Conservation (phyloP, 177 flowering plant genomes). For the Vitis hybrid region DNA sequence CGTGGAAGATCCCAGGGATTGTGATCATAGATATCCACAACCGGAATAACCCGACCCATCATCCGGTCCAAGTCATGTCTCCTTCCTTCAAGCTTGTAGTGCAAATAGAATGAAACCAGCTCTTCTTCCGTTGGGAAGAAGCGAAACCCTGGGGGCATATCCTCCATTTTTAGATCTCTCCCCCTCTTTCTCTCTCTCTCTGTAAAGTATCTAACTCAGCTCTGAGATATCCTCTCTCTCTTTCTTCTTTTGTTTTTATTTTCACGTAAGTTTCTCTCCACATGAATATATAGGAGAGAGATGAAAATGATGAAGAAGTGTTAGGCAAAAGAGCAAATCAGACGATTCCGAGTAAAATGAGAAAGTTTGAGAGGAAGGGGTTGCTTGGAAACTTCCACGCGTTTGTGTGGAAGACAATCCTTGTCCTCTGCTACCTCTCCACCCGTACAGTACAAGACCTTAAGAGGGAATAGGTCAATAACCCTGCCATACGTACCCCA, state of each 20-base stretch:
- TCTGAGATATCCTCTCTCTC: not conserved
- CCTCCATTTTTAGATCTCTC: constrained; percentile 4
- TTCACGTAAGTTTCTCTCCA: too few relatives aligned
- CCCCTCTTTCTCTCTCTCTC: not conserved
- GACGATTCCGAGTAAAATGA: not conserved
- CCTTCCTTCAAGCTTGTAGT: constrained; percentile 29
- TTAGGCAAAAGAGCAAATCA: not conserved
- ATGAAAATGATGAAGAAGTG: not conserved
- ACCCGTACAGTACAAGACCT: too few relatives aligned
- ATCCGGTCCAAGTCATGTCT: constrained; percentile 12
- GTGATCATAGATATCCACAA: constrained; percentile 33
- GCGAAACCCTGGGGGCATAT: constrained; percentile 34
- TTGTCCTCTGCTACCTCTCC: not conserved
- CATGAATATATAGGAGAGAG: not conserved
- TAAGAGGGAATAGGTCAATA: too few relatives aligned
- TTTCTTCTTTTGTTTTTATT: not conserved
- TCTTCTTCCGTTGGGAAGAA: constrained; percentile 52
- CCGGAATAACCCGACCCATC: constrained; percentile 39
- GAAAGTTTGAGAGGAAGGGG: not conserved
- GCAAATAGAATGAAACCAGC: constrained; percentile 36
- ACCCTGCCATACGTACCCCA: too few relatives aligned
- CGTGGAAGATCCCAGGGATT: constrained; percentile 52
- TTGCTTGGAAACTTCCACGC: constrained; percentile 23
- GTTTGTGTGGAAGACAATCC: constrained; percentile 2
- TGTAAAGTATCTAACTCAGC: too few relatives aligned